Evolutionary conservation across 805 yeast species (phyloP).

Genomic region (Pichia nakasei): DNA sequence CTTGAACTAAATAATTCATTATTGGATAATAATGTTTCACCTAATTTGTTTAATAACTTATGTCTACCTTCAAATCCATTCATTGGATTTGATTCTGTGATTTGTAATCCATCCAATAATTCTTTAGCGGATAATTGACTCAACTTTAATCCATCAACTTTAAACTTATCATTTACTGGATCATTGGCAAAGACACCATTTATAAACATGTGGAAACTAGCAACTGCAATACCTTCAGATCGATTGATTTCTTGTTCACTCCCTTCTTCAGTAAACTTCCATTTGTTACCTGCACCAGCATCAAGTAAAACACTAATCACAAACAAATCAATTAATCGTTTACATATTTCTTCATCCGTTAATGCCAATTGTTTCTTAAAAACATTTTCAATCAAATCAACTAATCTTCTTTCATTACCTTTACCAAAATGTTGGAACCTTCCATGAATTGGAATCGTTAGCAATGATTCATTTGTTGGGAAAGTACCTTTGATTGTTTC

Average conservation of each 20-base stretch:
- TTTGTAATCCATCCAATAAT: constrained; percentile 39
- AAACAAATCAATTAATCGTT: constrained; percentile 47
- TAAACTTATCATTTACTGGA: constrained; percentile 27
- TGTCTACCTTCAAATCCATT: constrained; percentile 49
- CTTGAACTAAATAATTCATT: constrained; percentile 33
- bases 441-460: constrained; percentile 54
- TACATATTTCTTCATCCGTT: constrained; percentile 37
- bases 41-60: constrained; percentile 37
- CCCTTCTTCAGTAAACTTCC: constrained; percentile 39
- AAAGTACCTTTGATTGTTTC: constrained; percentile 38
- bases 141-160: constrained; percentile 38
- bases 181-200: constrained; percentile 33
- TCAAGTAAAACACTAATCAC: constrained; percentile 54
- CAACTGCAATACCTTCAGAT: constrained; percentile 60
- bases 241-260: constrained; percentile 29
- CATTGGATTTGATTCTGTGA: constrained; percentile 37
- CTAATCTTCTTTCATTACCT: constrained; percentile 38
- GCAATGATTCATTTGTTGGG: constrained; percentile 30
- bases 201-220: constrained; percentile 45
- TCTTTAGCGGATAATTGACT: constrained; percentile 26
- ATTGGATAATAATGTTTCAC: constrained; percentile 34
- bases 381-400: constrained; percentile 27
- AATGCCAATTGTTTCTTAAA: constrained; percentile 23
- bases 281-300: constrained; percentile 59
- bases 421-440: constrained; percentile 59